A percentile compares a stretch with the other conserved stretches of the same genome.
phyloP scores from a whole-genome alignment of 2,329 filamentous ascomycete genomes.

The Mariannaea sp. region DNA sequence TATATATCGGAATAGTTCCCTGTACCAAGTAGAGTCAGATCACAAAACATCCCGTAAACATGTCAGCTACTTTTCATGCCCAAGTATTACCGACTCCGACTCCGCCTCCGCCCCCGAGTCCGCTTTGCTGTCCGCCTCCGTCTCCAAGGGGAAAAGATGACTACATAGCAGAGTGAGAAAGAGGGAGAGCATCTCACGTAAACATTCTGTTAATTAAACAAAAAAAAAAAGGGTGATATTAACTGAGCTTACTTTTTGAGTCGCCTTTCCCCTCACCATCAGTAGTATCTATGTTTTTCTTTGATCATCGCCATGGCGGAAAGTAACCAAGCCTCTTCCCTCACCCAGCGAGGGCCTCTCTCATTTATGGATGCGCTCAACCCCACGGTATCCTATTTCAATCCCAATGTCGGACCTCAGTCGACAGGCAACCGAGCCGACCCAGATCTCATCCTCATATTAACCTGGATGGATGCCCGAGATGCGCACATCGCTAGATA shows the following conservation, averaged over 20 bases:
- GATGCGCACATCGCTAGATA: constrained; percentile 59
- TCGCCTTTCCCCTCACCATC: no score
- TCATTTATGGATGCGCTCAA: constrained; percentile 46
- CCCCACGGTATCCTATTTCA: constrained; percentile 45
- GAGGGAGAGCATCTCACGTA: no score
- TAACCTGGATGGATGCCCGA: constrained; percentile 57
- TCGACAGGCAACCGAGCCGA: constrained; percentile 20
- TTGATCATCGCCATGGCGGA: neutral
- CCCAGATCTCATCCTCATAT: constrained; percentile 54
- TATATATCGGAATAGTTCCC: no score
- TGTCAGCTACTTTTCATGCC: no score
- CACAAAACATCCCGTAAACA: no score
- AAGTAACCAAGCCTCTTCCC: neutral
- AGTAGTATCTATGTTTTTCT: no score
- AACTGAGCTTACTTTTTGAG: no score
- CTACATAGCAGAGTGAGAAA: no score
- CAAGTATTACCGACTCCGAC: neutral
- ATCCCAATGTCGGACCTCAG: neutral
- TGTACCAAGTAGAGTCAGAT: no score
- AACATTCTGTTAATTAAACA: no score
- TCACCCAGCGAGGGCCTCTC: constrained; percentile 31
- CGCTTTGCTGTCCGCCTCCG: neutral
- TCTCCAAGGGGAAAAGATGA: no score
- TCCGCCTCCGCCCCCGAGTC: neutral
- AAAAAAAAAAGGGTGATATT: no score